phyloP scores from a whole-genome alignment of 2,329 filamentous ascomycete species.

The Aspergillus quadrilineatus region DNA sequence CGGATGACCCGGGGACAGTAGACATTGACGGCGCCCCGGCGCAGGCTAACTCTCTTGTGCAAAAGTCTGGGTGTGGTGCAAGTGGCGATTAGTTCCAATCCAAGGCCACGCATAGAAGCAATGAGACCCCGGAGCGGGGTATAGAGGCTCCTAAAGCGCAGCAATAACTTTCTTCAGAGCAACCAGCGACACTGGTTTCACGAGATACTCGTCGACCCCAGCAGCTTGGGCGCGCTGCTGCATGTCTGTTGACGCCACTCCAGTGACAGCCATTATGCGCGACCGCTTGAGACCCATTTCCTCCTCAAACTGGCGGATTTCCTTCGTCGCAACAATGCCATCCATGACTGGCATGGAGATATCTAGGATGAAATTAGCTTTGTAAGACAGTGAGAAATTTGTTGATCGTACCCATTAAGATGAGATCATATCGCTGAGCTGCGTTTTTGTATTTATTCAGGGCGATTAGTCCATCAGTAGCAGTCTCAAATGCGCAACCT shows the following conservation, averaged over 20 bases:
- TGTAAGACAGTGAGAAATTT: background rate
- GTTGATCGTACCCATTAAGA: slow-evolving; percentile 29
- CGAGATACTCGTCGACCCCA: slow-evolving; percentile 27
- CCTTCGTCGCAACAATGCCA: slow-evolving; percentile 41
- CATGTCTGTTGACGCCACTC: slow-evolving; percentile 27
- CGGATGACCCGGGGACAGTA: no score
- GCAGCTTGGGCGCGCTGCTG: slow-evolving; percentile 27
- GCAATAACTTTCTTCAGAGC: slow-evolving; percentile 4
- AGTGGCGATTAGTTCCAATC: no score
- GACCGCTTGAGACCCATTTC: slow-evolving; percentile 20
- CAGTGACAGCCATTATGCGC: slow-evolving; percentile 29
- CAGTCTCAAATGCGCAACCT: slow-evolving; percentile 34
- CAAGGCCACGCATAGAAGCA: background rate
- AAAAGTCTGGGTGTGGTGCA: no score
- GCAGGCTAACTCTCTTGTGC: no score
- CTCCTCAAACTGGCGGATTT: slow-evolving; percentile 37
- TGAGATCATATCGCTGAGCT: slow-evolving; percentile 32
- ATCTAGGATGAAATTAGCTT: slow-evolving; percentile 28
- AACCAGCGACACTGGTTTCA: slow-evolving; percentile 23
- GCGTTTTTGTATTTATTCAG: slow-evolving; percentile 33
- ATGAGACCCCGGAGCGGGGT: background rate
- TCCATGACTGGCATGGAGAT: slow-evolving; percentile 46
- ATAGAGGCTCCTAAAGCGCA: background rate
- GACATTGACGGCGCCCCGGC: no score
- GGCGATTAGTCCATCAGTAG: slow-evolving; percentile 39